Conservation (phyloP, 2,329 filamentous ascomycete species). For the Onygenales sp. region DNA sequence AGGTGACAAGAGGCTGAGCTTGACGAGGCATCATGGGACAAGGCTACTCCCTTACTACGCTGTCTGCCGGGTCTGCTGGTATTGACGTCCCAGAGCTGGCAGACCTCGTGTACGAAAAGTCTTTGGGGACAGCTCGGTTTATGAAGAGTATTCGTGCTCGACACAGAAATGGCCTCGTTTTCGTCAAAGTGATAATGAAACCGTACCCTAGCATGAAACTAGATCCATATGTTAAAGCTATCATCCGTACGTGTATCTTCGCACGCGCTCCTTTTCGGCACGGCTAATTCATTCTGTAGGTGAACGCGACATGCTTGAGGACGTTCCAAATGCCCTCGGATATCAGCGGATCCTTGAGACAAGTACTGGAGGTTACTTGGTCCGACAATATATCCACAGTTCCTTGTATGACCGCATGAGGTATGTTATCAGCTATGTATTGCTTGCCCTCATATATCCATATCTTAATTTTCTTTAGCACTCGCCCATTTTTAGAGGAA, state of each 20-base stretch:
- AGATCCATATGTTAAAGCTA: slow-evolving; percentile 64
- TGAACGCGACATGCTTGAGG: slow-evolving; percentile 67
- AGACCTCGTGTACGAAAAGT: slow-evolving; percentile 85
- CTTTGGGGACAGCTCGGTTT: slow-evolving; percentile 82
- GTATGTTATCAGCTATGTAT: slow-evolving; percentile 21
- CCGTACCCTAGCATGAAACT: slow-evolving; percentile 75
- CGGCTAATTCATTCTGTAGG: slow-evolving; percentile 38
- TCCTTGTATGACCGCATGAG: slow-evolving; percentile 90
- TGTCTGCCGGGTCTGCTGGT: slow-evolving; percentile 81
- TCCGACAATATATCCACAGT: slow-evolving; percentile 91
- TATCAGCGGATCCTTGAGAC: slow-evolving; percentile 92
- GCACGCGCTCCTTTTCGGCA: not conserved
- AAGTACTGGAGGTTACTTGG: slow-evolving; percentile 80
- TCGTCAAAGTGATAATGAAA: slow-evolving; percentile 93
- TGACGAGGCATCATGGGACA: slow-evolving; percentile 64
- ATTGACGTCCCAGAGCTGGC: slow-evolving; percentile 90
- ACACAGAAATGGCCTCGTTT: slow-evolving; percentile 80
- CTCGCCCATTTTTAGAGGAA: slow-evolving; percentile 88
- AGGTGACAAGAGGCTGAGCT: not conserved
- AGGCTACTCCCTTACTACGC: slow-evolving; percentile 86
- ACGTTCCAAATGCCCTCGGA: slow-evolving; percentile 81
- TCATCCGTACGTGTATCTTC: slow-evolving; percentile 52
- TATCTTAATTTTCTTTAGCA: slow-evolving; percentile 47
- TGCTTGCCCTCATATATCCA: not conserved
- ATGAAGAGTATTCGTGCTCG: slow-evolving; percentile 93